Evolutionary conservation across 345 rosid species (phyloP).

Genomic region (Atalantia buxifolia): DNA sequence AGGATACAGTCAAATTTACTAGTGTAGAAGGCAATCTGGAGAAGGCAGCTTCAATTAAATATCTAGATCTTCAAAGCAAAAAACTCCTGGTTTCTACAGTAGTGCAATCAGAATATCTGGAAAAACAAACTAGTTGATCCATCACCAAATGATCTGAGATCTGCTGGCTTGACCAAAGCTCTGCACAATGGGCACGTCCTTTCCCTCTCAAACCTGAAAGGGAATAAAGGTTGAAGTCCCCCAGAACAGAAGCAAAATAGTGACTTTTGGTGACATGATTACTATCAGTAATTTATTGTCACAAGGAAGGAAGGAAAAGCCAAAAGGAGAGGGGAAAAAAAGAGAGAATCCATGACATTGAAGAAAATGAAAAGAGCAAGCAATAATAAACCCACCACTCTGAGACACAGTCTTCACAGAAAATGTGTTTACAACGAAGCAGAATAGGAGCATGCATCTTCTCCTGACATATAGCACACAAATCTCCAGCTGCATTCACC

Average conservation of each 20-base stretch:
- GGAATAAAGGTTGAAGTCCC: conserved; percentile 17
- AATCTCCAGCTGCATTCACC: conserved; percentile 94
- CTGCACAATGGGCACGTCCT: conserved; percentile 97
- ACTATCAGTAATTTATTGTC: not conserved
- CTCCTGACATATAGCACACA: conserved; percentile 98
- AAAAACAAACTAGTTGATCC: conserved; percentile 96
- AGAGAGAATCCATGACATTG: not conserved
- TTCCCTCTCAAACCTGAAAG: conserved; percentile 93
- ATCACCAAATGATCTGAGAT: conserved; percentile 89
- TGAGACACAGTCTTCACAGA: conserved; percentile 97
- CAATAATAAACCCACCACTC: conserved; percentile 65
- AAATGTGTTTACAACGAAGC: conserved; percentile 94
- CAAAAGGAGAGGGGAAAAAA: not conserved
- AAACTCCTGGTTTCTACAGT: not conserved
- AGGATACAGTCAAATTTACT: conserved; percentile 25
- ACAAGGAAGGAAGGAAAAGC: not conserved
- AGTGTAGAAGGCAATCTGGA: conserved; percentile 5
- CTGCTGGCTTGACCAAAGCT: conserved; percentile 92
- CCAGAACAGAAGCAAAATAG: not conserved
- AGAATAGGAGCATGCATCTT: conserved; percentile 97
- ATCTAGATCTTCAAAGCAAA: conserved; percentile 17
- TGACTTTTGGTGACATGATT: not conserved
- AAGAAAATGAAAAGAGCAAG: not conserved
- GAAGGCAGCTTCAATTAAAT: conserved; percentile 22
- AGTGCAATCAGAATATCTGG: conserved; percentile 62